A percentile compares a stretch with the other conserved stretches of the same genome.
phyloP scores from a whole-genome alignment of 2,329 filamentous ascomycete species.

The Bipolaris cookei region DNA sequence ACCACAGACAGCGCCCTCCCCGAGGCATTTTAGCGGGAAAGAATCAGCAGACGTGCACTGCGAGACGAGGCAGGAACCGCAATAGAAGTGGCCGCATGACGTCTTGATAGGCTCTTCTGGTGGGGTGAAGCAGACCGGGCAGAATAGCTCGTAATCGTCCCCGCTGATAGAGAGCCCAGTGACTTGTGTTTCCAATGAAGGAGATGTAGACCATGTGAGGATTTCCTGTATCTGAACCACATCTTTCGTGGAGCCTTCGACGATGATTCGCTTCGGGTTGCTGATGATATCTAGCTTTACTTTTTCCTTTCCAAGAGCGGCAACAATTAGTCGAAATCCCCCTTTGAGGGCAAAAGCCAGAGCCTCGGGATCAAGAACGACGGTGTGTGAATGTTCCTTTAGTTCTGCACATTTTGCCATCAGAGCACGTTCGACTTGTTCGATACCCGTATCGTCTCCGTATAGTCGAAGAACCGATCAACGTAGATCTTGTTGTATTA shows the following conservation, averaged over 20 bases:
- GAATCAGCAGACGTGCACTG: not conserved
- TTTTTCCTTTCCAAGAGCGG: conserved; percentile 21
- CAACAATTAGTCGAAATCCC: conserved; percentile 20
- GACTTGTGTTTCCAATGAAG: conserved; percentile 1
- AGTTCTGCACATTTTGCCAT: conserved; percentile 3
- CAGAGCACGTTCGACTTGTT: no score
- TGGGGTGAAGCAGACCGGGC: conserved; percentile 6
- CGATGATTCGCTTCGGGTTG: conserved; percentile 25
- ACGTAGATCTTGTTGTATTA: no score
- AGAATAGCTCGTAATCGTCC: conserved; percentile 7
- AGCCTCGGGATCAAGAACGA: conserved; percentile 17
- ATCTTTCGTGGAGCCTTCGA: conserved; percentile 18
- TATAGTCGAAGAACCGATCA: no score
- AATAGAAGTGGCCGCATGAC: conserved; percentile 1
- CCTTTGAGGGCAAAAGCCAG: conserved; percentile 18
- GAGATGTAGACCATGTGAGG: conserved; percentile 2
- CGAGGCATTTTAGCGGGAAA: not conserved
- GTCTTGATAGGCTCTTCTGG: conserved; percentile 2
- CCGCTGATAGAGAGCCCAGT: conserved; percentile 8
- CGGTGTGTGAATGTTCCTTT: conserved; percentile 6
- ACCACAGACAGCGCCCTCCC: not conserved
- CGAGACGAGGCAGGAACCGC: not conserved
- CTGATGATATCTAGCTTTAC: conserved; percentile 22
- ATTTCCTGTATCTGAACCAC: conserved; percentile 14
- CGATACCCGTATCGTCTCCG: no score